Base-by-base conservation (phyloP, 495 filamentous ascomycete genomes). In the Bacidia rubella region DNA sequence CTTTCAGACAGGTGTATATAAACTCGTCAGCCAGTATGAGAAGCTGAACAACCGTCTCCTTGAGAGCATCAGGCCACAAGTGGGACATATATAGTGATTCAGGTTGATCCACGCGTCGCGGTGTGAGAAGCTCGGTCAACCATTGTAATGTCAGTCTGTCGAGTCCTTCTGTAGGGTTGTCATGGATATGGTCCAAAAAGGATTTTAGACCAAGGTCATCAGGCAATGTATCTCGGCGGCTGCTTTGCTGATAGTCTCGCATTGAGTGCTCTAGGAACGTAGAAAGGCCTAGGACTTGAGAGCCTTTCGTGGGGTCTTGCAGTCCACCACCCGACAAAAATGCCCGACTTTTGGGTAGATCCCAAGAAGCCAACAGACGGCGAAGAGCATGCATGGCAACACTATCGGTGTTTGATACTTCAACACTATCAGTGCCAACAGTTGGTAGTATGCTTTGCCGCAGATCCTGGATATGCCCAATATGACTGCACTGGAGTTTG, bases 181-280 rank as follows among this genome's bases (percentile, higher is more conserved):
- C 38, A 54, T 86, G 82, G 26, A 83, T 54, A 9, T 55, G 62
- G 2, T 68, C 63, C 0, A 76, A 68, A 58, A 87, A 87, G 2
- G 52, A 51, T 25, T 70, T 69, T 1, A 93, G 59, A 2, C 77
- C 74, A 35, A 75, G 72, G 5, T 73, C 68, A 17, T 77, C 78
- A 15, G 75, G 66, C 25, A 90, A 76, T 0, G 65, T 58, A 17
- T 76, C 66, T 19, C 69, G 70, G n/a, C 72, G 64, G 1, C 65
- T 60, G 5, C 69, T 60, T 53, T 77, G 77, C 57, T 74, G 74
- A 10, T 73, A 65, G 11, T 75, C 74, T 11, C 80, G 74, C 50
- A 82, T 86, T 1, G 86, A 81, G 59, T 90, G 81, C 48, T 89
- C 86, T 3, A 90, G 73, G 54, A 94, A 92, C 3, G 85, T 80